phyloP scores from a whole-genome alignment of 169 alveolate species.

The Cryptosporidium viatorum region DNA sequence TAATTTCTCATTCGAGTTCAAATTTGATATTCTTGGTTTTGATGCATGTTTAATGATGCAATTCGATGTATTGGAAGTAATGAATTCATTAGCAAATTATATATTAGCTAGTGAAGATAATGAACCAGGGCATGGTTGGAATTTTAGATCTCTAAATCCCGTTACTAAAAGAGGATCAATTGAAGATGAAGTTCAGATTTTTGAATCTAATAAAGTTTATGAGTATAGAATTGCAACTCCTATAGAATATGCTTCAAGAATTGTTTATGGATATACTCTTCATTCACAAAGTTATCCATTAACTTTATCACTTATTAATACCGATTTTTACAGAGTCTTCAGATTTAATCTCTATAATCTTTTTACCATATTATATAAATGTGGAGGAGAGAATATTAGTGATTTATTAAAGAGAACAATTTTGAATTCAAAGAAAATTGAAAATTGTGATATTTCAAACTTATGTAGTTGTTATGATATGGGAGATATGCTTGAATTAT shows the following conservation, averaged over 20 bases:
- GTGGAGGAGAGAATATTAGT: slow-evolving; percentile 80
- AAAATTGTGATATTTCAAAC: slow-evolving; percentile 78
- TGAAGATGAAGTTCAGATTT: slow-evolving; percentile 31
- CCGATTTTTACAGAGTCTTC: slow-evolving; percentile 75
- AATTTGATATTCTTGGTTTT: slow-evolving; percentile 79
- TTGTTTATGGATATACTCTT: slow-evolving; percentile 73
- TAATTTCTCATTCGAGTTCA: slow-evolving; percentile 57
- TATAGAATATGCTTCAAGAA: slow-evolving; percentile 79
- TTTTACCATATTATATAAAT: slow-evolving; percentile 69
- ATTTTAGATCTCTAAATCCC: slow-evolving; percentile 76
- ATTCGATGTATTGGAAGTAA: slow-evolving; percentile 79
- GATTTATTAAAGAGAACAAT: slow-evolving; percentile 74
- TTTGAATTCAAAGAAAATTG: slow-evolving; percentile 74
- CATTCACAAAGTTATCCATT: slow-evolving; percentile 76
- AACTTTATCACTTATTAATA: slow-evolving; percentile 78
- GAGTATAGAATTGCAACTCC: slow-evolving; percentile 77
- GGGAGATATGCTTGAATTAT: slow-evolving; percentile 77
- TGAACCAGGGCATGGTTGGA: slow-evolving; percentile 84
- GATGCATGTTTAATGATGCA: slow-evolving; percentile 82
- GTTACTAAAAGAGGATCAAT: slow-evolving; percentile 40
- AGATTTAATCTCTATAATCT: slow-evolving; percentile 77
- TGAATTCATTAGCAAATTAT: slow-evolving; percentile 78
- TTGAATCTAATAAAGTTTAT: slow-evolving; percentile 12
- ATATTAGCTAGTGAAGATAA: slow-evolving; percentile 82
- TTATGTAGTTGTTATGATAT: slow-evolving; percentile 80